Evolutionary conservation across 2,329 filamentous ascomycete species (phyloP), one percentile per base, ranked within the genome.

Genomic region (Sphaerulina populicola): DNA sequence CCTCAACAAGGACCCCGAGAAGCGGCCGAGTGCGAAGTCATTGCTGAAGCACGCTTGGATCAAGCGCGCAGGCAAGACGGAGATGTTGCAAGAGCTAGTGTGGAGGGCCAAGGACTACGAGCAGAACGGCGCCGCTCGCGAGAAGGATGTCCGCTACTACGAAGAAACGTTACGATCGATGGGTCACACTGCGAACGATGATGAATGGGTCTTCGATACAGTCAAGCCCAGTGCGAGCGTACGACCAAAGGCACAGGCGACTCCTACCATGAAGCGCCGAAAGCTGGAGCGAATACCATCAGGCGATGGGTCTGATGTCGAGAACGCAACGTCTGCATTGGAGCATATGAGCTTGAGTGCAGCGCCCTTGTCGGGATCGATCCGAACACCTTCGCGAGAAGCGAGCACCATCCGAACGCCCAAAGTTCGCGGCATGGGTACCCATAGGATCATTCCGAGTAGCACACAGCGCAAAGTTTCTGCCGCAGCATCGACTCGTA

Each of bases 161-260:
- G 90, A 95, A 62, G 91, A 97, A 71, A 95, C 91, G 2, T 75
- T 97, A 75, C 57, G 58, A 15, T 62, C 63, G 27, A 66, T 68
- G 58, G 60, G 59, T 38, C 52, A 56, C n/a, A 81, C 75, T 58
- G 75, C 80, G 35, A 83, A 89, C 4, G 77, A 86, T 12, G 88
- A 95, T 57, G 90, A 87, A 57, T 97, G 91, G 91, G 85, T 94
- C 2, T 97, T 97, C 66, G 91, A 96, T 64, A 97, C 91, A 0
- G 82, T 97, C 64, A 93, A 87, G 68, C 78, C 9, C 10, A 68
- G 75, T 10, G 69, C 75, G 6, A 88, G 86, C 0, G 69, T 73
- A 55, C 74, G 83, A 62, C 52, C 18, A 79, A 73, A 52, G 73
- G 79, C 60, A n/a, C 29, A 40, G 10, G 37, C 44, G 21, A 54